phyloP scores from a whole-genome alignment of 2,329 filamentous ascomycete genomes.

The Monilinia laxa region DNA sequence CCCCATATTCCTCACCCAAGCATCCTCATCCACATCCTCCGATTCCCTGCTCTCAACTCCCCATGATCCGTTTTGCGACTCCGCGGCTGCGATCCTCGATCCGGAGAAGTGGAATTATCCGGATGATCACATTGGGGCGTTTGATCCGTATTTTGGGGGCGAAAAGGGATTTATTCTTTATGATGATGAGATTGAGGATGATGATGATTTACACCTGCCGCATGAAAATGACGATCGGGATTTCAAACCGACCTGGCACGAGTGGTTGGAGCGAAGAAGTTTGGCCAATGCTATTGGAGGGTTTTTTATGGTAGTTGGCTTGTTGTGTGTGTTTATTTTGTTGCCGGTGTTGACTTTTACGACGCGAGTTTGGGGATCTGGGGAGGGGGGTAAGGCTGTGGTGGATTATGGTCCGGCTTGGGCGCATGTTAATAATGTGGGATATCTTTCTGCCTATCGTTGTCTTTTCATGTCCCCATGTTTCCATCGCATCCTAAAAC shows the following conservation, averaged over 20 bases:
- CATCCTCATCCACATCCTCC: slow-evolving; percentile 22
- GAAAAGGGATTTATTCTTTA: slow-evolving; percentile 46
- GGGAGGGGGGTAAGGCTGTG: background rate
- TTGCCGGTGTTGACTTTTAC: slow-evolving; percentile 51
- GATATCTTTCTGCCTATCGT: background rate
- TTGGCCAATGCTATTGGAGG: slow-evolving; percentile 42
- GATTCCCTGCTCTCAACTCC: slow-evolving; percentile 16
- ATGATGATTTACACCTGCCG: slow-evolving; percentile 56
- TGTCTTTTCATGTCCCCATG: too few relatives aligned
- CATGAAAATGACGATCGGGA: slow-evolving; percentile 48
- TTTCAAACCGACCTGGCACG: slow-evolving; percentile 45
- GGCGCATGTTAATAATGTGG: slow-evolving; percentile 48
- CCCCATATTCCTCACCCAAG: background rate
- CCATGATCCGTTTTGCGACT: slow-evolving; percentile 32
- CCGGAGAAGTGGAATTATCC: slow-evolving; percentile 45
- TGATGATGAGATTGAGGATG: slow-evolving; percentile 51
- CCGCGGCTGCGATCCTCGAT: slow-evolving; percentile 31
- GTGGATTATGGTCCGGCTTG: slow-evolving; percentile 39
- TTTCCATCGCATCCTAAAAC: too few relatives aligned
- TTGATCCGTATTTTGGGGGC: slow-evolving; percentile 45
- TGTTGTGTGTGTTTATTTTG: slow-evolving; percentile 51
- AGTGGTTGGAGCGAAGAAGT: slow-evolving; percentile 47
- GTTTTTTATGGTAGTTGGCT: slow-evolving; percentile 48
- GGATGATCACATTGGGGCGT: slow-evolving; percentile 49
- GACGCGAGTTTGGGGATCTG: slow-evolving; percentile 29